Evolutionary conservation across 2,329 filamentous ascomycete species (phyloP), one percentile per base, ranked within the genome.

Genomic region (Aciculosporium take): DNA sequence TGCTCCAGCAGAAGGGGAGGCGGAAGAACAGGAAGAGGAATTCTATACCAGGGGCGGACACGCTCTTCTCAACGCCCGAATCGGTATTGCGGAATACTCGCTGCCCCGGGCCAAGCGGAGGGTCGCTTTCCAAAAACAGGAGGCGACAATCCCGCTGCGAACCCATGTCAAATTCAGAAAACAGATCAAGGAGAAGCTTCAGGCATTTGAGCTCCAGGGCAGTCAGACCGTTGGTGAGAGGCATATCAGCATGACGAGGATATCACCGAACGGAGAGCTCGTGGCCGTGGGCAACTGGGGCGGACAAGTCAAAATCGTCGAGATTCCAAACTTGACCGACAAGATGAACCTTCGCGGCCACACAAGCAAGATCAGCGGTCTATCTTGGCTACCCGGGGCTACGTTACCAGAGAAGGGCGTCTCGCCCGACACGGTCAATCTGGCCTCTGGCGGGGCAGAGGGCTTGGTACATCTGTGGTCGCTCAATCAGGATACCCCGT

Each of bases 91-190:
- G 6, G 70, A 73, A 35, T 96, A 81, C 60, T 94, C 87, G 5
- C 64, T 98, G 37, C 86, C 87, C 2, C 72, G 85, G 42, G 84
- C 91, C 39, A 85, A 84, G 57, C 74, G 74, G 50, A 75, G 89
- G 48, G 67, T 91, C 4, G 77, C 75, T 17, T 81, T 81, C 50
- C 86, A 94, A 57, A 84, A 81, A 54, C 68, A 74, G 44, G 91
- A 96, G 58, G 77, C 85, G 18, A 78, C 73, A 1, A 94, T 96
- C 49, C 80, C 85, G 1, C 66, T 96, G 40, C 77, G 87, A 48
- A 91, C 84, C 4, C 91, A 98, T 55, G 83, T 95, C 57, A 91
- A 89, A 53, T 87, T 94, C 57, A 79, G 91, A 44, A 94, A 94
- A 59, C 76, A 77, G 21, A 72, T 96, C 58, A 94, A 94, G 62